Conservation (phyloP, 2,329 filamentous ascomycete genomes). For the Ophiocordyceps australis region DNA sequence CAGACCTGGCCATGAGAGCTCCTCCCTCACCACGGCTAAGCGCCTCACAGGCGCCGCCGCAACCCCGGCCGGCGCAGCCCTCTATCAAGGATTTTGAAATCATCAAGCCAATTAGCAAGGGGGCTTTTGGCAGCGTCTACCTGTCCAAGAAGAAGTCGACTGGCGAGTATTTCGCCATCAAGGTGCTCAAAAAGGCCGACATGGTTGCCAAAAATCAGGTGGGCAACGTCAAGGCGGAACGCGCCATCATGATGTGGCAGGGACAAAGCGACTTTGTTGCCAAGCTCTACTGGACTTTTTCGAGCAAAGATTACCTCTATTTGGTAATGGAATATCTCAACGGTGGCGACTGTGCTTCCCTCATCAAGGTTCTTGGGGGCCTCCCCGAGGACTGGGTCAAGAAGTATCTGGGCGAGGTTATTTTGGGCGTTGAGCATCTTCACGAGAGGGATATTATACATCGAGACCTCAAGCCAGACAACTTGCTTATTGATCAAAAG, state of each 20-base stretch:
- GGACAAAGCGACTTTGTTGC: slow-evolving; percentile 98
- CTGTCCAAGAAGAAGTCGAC: slow-evolving; percentile 97
- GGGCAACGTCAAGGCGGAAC: slow-evolving; percentile 95
- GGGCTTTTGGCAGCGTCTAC: slow-evolving; percentile 95
- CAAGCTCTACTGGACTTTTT: slow-evolving; percentile 98
- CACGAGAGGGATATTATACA: slow-evolving; percentile 92
- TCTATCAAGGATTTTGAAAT: slow-evolving; percentile 99
- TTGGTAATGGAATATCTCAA: slow-evolving; percentile 99
- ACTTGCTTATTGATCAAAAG: slow-evolving; percentile 89
- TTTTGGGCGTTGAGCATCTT: slow-evolving; percentile 90
- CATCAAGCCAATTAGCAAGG: slow-evolving; percentile 98
- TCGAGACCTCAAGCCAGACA: slow-evolving; percentile 91
- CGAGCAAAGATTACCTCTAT: slow-evolving; percentile 97
- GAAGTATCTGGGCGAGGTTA: slow-evolving; percentile 91
- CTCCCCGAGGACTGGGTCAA: slow-evolving; percentile 95
- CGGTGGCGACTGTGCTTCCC: slow-evolving; percentile 86
- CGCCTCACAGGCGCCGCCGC: slow-evolving; percentile 58
- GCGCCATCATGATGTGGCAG: slow-evolving; percentile 99
- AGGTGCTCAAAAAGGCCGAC: slow-evolving; percentile 97
- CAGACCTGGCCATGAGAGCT: slow-evolving; percentile 43
- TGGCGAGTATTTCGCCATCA: slow-evolving; percentile 96
- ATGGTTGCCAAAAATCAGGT: slow-evolving; percentile 99
- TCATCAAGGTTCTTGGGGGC: slow-evolving; percentile 86
- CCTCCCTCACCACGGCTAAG: slow-evolving; percentile 70
- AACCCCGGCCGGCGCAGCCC: slow-evolving; percentile 74